A percentile compares a stretch with the other conserved stretches of the same genome.
phyloP scores from a whole-genome alignment of 768 basidiomycete species.

The Lactifluus piperatus region DNA sequence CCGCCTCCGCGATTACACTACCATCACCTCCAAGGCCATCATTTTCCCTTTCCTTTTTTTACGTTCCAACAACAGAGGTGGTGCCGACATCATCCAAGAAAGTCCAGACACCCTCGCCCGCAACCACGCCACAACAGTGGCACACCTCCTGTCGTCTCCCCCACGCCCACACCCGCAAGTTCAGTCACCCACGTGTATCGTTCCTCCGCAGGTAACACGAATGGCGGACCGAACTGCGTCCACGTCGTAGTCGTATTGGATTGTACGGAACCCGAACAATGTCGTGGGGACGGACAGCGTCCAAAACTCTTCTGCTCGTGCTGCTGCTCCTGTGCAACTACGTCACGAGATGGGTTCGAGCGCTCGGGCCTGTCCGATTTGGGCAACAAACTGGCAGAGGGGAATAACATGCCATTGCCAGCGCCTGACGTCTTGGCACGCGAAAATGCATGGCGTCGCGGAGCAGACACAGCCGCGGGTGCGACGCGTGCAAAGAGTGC shows the following conservation, averaged over 20 bases:
- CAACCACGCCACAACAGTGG: too few species aligned
- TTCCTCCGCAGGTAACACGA: too few species aligned
- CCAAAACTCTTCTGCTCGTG: constrained; percentile 4
- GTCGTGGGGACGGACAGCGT: constrained; percentile 16
- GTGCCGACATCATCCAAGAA: not conserved
- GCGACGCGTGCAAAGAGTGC: constrained; percentile 9
- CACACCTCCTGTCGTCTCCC: constrained; percentile 14
- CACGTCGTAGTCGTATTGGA: not conserved
- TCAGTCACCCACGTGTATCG: constrained; percentile 15
- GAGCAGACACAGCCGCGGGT: constrained; percentile 13
- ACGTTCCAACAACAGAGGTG: not conserved
- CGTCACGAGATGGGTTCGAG: not conserved
- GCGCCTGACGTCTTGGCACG: constrained; percentile 11
- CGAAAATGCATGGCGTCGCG: constrained; percentile 11
- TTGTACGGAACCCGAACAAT: not conserved
- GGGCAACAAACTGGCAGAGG: not conserved
- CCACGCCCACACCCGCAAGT: constrained; percentile 13
- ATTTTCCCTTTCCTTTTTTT: not conserved
- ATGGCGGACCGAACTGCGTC: constrained; percentile 2
- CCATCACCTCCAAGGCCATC: too few species aligned
- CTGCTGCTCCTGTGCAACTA: too few species aligned
- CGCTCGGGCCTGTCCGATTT: not conserved
- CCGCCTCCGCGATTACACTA: not conserved
- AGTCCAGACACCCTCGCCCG: too few species aligned
- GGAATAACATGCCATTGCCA: not conserved